Conservation (phyloP, 2,329 filamentous ascomycete genomes). For the Cladosporium sp. region DNA sequence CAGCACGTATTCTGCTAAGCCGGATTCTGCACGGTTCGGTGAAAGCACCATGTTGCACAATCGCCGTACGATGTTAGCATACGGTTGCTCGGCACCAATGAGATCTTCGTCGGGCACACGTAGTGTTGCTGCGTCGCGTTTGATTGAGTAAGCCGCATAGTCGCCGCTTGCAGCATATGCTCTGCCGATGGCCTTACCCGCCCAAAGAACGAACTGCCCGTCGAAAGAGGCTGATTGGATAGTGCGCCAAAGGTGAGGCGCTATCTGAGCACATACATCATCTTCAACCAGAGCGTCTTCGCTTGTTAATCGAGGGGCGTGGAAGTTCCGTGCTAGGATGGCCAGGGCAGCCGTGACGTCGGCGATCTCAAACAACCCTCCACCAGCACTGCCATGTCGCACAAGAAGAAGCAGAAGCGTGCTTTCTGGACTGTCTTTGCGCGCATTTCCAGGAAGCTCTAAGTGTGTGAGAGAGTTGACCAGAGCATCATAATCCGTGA, state of each 20-base stretch:
- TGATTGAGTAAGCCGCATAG: not conserved
- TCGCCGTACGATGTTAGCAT: conserved; percentile 37
- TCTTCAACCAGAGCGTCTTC: conserved; percentile 72
- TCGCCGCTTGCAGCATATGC: conserved; percentile 62
- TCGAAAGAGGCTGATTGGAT: not conserved
- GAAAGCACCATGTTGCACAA: conserved; percentile 31
- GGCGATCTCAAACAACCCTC: conserved; percentile 67
- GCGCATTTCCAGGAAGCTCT: conserved; percentile 67
- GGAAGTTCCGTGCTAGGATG: conserved; percentile 75
- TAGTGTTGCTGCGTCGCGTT: not conserved
- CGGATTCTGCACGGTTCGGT: conserved; percentile 40
- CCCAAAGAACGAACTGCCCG: conserved; percentile 64
- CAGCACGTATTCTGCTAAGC: conserved; percentile 45
- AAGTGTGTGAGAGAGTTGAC: conserved; percentile 47
- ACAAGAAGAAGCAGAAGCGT: conserved; percentile 77
- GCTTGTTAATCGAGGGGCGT: conserved; percentile 56
- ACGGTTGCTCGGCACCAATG: not conserved
- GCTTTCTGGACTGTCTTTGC: conserved; percentile 72
- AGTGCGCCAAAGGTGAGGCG: conserved; percentile 26
- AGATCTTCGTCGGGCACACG: not conserved
- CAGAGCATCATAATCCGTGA: conserved; percentile 19
- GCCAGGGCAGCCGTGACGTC: conserved; percentile 70
- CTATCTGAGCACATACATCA: conserved; percentile 38
- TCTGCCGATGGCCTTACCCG: conserved; percentile 78
- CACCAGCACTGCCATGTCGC: conserved; percentile 64